Conservation (phyloP, 768 basidiomycete species). For the Leccinum rimulosum region DNA sequence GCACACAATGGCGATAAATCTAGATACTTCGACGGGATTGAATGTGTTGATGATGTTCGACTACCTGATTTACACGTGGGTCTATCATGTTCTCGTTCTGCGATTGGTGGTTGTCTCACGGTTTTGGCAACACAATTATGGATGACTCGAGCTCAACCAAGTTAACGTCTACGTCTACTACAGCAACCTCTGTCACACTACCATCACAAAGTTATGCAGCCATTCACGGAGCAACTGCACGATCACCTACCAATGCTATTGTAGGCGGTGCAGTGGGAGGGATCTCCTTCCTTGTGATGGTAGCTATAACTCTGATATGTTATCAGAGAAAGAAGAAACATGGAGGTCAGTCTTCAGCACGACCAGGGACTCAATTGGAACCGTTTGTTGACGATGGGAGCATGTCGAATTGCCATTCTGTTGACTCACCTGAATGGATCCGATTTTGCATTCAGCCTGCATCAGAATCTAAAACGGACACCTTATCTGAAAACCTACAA, state of each 20-base stretch:
- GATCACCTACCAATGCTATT: background rate
- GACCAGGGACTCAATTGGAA: background rate
- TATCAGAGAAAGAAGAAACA: background rate
- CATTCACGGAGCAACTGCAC: background rate
- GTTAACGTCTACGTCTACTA: too few relatives aligned
- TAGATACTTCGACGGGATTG: background rate
- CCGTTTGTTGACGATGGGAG: too few relatives aligned
- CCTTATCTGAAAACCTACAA: too few relatives aligned
- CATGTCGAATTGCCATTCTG: too few relatives aligned
- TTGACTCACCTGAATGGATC: too few relatives aligned
- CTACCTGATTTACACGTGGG: constrained; percentile 16
- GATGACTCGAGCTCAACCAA: too few relatives aligned
- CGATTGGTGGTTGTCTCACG: too few relatives aligned
- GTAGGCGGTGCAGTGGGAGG: constrained; percentile 13
- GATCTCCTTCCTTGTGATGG: background rate
- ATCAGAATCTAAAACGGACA: too few relatives aligned
- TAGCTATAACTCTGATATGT: background rate
- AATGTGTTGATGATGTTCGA: constrained; percentile 18
- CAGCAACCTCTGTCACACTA: background rate
- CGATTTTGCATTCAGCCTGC: too few relatives aligned
- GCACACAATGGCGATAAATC: constrained; percentile 10
- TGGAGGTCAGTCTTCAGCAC: background rate
- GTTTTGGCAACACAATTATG: too few relatives aligned
- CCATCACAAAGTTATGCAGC: background rate
- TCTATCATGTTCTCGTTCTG: background rate